Percentiles rank a stretch among this genome's conserved stretches.
phyloP scores from a whole-genome alignment of 2,329 filamentous ascomycete genomes.

The Phyllosticta citrichinensis region DNA sequence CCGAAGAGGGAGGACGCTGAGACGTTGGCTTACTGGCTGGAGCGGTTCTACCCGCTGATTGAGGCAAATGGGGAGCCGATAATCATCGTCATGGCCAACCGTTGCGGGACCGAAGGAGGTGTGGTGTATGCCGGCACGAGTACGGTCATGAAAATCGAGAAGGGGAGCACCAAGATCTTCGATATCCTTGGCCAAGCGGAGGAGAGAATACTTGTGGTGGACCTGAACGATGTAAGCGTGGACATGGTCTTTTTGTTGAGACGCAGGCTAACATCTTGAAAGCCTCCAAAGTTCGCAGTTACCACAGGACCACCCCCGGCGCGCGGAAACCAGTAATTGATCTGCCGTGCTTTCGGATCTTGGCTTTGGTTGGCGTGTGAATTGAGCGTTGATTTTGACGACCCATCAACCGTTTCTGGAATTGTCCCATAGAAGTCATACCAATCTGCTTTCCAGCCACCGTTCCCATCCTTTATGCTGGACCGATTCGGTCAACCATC shows the following conservation, averaged over 20 bases:
- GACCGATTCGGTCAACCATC: background rate
- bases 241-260: background rate
- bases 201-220: conserved; percentile 57
- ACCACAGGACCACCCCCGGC: background rate
- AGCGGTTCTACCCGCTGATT: conserved; percentile 53
- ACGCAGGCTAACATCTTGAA: background rate
- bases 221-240: conserved; percentile 40
- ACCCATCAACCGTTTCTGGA: background rate
- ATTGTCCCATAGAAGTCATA: background rate
- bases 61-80: conserved; percentile 38
- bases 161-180: conserved; percentile 57
- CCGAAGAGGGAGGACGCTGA: conserved; percentile 54
- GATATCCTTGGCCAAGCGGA: conserved; percentile 62
- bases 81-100: conserved; percentile 61
- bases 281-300: conserved; percentile 15
- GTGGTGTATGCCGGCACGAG: conserved; percentile 66
- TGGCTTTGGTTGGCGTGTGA: background rate
- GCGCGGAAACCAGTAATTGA: background rate
- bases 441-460: background rate
- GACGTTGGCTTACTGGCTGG: conserved; percentile 66
- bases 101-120: conserved; percentile 55
- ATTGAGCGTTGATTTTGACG: background rate
- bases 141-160: conserved; percentile 55
- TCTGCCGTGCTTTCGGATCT: background rate
- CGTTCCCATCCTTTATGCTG: background rate